Evolutionary conservation across 2,329 filamentous ascomycete species (phyloP).

Genomic region (Trichoderma sp.): DNA sequence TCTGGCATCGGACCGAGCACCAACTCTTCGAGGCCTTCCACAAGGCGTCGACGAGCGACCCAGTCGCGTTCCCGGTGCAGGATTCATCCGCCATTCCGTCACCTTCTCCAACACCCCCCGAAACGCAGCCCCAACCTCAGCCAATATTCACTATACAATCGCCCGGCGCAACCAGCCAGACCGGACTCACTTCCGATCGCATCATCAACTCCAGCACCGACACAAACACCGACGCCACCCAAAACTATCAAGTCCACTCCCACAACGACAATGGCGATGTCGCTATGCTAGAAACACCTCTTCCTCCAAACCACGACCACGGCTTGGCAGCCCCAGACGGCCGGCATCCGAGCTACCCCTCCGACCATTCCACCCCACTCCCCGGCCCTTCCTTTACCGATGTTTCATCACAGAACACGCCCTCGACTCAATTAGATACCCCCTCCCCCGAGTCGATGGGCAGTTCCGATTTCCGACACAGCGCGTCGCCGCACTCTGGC

Average conservation of each 20-base stretch:
- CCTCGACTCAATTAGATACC: conserved; percentile 50
- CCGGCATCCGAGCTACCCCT: conserved; percentile 42
- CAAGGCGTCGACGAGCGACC: conserved; percentile 33
- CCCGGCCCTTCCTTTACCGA: conserved; percentile 46
- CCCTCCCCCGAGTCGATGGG: conserved; percentile 46
- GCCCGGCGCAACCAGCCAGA: conserved; percentile 34
- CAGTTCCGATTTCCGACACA: conserved; percentile 44
- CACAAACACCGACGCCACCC: background rate
- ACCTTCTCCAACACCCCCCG: conserved; percentile 34
- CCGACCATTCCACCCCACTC: conserved; percentile 49
- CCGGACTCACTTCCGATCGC: conserved; percentile 25
- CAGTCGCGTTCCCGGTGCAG: background rate
- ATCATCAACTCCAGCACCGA: background rate
- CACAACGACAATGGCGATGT: conserved; percentile 6
- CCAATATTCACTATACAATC: conserved; percentile 37
- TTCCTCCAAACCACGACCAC: conserved; percentile 1
- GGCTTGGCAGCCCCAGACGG: conserved; percentile 24
- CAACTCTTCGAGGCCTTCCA: conserved; percentile 39
- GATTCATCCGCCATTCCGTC: conserved; percentile 27
- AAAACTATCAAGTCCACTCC: background rate
- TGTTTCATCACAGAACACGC: conserved; percentile 49
- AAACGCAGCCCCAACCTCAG: conserved; percentile 29
- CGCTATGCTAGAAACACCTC: conserved; percentile 13
- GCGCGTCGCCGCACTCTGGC: conserved; percentile 41
- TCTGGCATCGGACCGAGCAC: conserved; percentile 44